A percentile compares a stretch with the other conserved stretches of the same genome.
These are phyloP conservation scores for Stachybotrys elegans DNA, from an alignment of 2,329 filamentous ascomycete species.

Conservation along the genomic window DNA sequence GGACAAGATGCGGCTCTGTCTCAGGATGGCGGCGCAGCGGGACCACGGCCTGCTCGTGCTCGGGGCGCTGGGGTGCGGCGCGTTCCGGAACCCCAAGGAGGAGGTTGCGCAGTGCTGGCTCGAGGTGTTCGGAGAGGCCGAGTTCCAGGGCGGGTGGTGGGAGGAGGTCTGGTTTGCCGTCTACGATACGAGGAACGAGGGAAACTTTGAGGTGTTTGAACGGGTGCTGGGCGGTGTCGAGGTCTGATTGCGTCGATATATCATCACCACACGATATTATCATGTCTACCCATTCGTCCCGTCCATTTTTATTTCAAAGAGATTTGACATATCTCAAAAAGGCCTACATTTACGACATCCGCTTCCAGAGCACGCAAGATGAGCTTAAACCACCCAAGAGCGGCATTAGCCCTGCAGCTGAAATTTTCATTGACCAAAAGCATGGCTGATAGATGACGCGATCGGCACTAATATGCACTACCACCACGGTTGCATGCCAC, in stretches of 20 bases:
- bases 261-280: no score
- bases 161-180: constrained; percentile 60
- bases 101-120: constrained; percentile 60
- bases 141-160: constrained; percentile 64
- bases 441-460: no score
- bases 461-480: no score
- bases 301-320: no score
- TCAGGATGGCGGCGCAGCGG: constrained; percentile 54
- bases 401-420: no score
- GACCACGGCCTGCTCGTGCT: constrained; percentile 57
- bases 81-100: constrained; percentile 55
- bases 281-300: no score
- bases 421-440: no score
- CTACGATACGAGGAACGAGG: constrained; percentile 36
- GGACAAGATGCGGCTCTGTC: constrained; percentile 56
- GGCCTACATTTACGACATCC: no score
- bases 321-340: no score
- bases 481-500: no score
- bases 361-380: no score
- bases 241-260: constrained; percentile 12
- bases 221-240: constrained; percentile 31
- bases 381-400: no score
- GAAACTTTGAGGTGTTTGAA: constrained; percentile 48
- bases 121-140: constrained; percentile 53
- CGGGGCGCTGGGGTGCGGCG: constrained; percentile 65